phyloP scores from a whole-genome alignment of 495 filamentous ascomycete genomes.

The Penicillium taxi region DNA sequence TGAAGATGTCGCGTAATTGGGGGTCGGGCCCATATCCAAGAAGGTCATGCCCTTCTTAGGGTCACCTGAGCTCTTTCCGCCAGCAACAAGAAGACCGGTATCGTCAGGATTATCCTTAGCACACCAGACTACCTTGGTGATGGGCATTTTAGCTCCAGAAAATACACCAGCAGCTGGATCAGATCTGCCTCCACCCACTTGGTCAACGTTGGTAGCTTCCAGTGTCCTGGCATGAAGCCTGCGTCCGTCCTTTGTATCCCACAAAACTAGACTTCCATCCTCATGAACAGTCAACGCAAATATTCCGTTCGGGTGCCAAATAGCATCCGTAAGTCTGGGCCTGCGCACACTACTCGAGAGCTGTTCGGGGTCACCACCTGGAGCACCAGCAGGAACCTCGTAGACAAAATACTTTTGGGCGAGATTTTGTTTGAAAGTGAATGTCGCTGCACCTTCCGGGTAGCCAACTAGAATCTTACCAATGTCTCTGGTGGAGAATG shows the following conservation, averaged over 20 bases:
- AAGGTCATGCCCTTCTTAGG: constrained; percentile 72
- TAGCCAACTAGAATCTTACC: constrained; percentile 89
- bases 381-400: constrained; percentile 70
- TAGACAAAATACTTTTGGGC: constrained; percentile 75
- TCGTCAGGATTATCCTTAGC: constrained; percentile 87
- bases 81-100: constrained; percentile 79
- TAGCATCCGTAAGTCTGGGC: constrained; percentile 65
- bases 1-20: constrained; percentile 80
- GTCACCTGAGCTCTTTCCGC: constrained; percentile 58
- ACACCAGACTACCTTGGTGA: constrained; percentile 79
- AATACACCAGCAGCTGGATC: constrained; percentile 20
- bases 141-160: constrained; percentile 58
- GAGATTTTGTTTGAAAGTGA: constrained; percentile 83
- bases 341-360: constrained; percentile 45
- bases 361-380: constrained; percentile 67
- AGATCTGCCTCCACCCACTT: constrained; percentile 42
- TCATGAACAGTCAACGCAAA: constrained; percentile 85
- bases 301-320: constrained; percentile 94
- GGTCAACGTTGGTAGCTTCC: constrained; percentile 60
- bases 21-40: constrained; percentile 79
- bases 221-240: constrained; percentile 77
- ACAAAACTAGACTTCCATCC: constrained; percentile 82
- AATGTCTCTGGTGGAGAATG: constrained; percentile 85
- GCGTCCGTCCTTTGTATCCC: constrained; percentile 89
- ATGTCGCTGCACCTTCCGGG: constrained; percentile 75